phyloP scores from a whole-genome alignment of 495 filamentous ascomycete genomes.

The Penicillium psychrofluorescens region DNA sequence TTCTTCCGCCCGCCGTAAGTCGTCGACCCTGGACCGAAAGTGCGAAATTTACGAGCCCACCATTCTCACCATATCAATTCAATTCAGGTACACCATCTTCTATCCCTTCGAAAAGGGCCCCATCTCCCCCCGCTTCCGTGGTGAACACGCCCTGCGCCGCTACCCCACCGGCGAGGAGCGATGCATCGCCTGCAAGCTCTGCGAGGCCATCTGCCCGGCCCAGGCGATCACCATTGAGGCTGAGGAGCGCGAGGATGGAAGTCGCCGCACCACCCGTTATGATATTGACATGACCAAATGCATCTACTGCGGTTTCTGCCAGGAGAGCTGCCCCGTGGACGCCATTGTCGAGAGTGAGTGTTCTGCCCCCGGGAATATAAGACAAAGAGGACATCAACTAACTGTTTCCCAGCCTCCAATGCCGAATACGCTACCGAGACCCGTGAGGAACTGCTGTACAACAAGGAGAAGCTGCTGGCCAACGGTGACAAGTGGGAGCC shows the following conservation, averaged over 20 bases:
- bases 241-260: slow-evolving; percentile 93
- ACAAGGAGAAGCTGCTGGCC: slow-evolving; percentile 89
- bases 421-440: slow-evolving; percentile 98
- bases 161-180: slow-evolving; percentile 97
- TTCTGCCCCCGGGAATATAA: not conserved
- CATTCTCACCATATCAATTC: slow-evolving; percentile 1
- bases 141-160: slow-evolving; percentile 89
- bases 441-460: slow-evolving; percentile 93
- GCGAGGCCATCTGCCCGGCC: slow-evolving; percentile 96
- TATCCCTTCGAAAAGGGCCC: slow-evolving; percentile 99
- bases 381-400: too few species aligned
- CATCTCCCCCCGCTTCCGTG: slow-evolving; percentile 94
- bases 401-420: slow-evolving; percentile 57
- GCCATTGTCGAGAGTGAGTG: slow-evolving; percentile 83
- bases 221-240: slow-evolving; percentile 98
- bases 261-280: slow-evolving; percentile 89
- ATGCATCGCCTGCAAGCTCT: slow-evolving; percentile 99
- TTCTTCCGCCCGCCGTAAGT: slow-evolving; percentile 96
- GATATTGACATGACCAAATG: slow-evolving; percentile 99
- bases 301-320: slow-evolving; percentile 99
- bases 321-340: slow-evolving; percentile 97
- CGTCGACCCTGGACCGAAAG: too few species aligned
- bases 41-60: too few species aligned
- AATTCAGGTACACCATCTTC: slow-evolving; percentile 69
- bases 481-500: slow-evolving; percentile 99